Percentiles rank a stretch among this genome's conserved stretches.
Evolutionary conservation across 176 grass and related monocot species (phyloP).

Genomic region (Thalia dealbata): DNA sequence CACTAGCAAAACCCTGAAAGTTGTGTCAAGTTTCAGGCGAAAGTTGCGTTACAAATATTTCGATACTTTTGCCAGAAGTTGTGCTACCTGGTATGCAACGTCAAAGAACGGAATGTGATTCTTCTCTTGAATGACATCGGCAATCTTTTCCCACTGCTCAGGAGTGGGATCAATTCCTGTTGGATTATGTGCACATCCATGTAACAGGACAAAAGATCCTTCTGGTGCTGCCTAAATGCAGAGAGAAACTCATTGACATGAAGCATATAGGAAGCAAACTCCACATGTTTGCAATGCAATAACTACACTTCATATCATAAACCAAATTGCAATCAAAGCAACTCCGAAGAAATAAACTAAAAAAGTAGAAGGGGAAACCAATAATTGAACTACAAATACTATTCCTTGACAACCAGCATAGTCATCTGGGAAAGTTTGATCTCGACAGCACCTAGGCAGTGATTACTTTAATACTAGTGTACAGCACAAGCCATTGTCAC

Average conservation of each 20-base stretch:
- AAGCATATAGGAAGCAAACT: neutral
- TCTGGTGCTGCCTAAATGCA: constrained; percentile 72
- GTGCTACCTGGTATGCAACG: constrained; percentile 87
- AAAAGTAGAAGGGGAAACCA: neutral
- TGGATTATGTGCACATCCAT: constrained; percentile 94
- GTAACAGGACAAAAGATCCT: constrained; percentile 88
- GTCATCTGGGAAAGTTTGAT: neutral
- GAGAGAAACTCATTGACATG: constrained; percentile 6
- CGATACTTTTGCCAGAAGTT: neutral
- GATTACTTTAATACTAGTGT: too few species aligned
- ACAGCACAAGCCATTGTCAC: too few species aligned
- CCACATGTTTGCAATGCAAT: neutral
- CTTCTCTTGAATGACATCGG: constrained; percentile 84
- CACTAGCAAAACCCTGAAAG: constrained; percentile 88
- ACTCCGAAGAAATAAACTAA: too few species aligned
- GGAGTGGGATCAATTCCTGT: constrained; percentile 93
- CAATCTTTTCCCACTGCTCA: constrained; percentile 77
- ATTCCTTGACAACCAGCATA: too few species aligned
- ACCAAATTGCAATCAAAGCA: neutral
- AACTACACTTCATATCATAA: neutral
- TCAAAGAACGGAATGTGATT: constrained; percentile 91
- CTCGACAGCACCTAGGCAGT: neutral
- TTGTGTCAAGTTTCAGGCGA: constrained; percentile 22
- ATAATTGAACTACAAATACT: too few species aligned
- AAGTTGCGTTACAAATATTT: constrained; percentile 3